Percentiles rank a stretch among this genome's conserved stretches.
Evolutionary conservation across 495 filamentous ascomycete species (phyloP).

Genomic region (Hypomontagnella monticulosa): DNA sequence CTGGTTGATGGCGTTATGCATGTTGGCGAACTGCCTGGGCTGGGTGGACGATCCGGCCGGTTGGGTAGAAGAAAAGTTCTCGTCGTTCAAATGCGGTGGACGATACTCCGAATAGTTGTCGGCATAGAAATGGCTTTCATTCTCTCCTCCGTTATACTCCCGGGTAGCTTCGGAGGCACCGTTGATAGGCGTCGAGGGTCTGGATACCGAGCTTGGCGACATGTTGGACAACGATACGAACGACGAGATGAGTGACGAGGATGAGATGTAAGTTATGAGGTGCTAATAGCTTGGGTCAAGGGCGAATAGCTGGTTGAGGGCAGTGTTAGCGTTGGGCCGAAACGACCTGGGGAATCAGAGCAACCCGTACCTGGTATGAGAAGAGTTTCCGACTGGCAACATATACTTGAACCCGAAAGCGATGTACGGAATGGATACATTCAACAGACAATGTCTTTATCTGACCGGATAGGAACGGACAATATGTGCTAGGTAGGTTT

Average conservation of each 20-base stretch:
- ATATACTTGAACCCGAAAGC: background rate
- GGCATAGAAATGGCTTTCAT: constrained; percentile 1
- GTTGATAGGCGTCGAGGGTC: background rate
- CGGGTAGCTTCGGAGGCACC: constrained; percentile 5
- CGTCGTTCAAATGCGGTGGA: constrained; percentile 34
- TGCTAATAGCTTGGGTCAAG: background rate
- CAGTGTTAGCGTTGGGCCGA: background rate
- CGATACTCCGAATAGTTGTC: constrained; percentile 23
- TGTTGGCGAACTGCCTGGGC: constrained; percentile 6
- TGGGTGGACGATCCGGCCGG: constrained; percentile 14
- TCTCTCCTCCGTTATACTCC: background rate
- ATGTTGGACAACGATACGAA: constrained; percentile 7
- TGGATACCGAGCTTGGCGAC: constrained; percentile 1
- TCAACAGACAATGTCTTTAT: too few species aligned
- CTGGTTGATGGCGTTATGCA: background rate
- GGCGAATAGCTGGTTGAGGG: constrained; percentile 4
- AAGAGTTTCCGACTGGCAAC: background rate
- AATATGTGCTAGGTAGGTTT: too few species aligned
- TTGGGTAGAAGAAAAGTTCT: constrained; percentile 35
- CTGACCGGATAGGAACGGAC: too few species aligned
- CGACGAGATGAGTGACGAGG: background rate
- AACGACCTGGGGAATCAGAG: background rate
- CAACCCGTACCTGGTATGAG: constrained; percentile 8
- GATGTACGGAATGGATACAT: background rate
- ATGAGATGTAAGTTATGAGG: background rate